These are phyloP conservation scores for Leucocoprinus birnbaumii DNA, from an alignment of 768 basidiomycete genomes.

Conservation along the genomic window DNA sequence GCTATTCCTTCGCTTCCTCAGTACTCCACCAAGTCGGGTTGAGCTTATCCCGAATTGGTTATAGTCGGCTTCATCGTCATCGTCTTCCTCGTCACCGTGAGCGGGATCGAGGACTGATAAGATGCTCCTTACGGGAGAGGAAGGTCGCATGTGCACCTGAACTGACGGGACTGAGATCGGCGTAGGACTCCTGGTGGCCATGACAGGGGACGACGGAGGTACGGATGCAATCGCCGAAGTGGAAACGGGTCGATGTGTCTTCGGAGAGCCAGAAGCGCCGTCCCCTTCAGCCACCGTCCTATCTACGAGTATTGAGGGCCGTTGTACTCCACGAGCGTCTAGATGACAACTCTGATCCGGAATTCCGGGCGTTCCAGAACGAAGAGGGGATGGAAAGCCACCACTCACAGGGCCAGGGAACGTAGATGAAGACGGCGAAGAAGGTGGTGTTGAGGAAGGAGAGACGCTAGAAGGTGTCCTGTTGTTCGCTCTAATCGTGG, in stretches of 20 bases:
- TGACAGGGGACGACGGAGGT: not conserved
- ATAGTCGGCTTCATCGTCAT: not conserved
- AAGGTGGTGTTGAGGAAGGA: conserved; percentile 12
- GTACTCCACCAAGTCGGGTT: not conserved
- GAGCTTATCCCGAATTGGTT: conserved; percentile 4
- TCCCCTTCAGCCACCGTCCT: not conserved
- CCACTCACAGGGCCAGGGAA: not conserved
- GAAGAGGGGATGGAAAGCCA: conserved; percentile 1
- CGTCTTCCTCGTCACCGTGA: conserved; percentile 1
- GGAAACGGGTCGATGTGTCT: not conserved
- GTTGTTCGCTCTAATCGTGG: conserved; percentile 11
- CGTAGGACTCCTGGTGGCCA: not conserved
- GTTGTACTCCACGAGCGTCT: not conserved
- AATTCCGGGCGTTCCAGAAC: not conserved
- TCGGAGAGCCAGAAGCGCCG: not conserved
- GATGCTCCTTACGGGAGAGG: conserved; percentile 1
- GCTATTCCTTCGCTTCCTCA: conserved; percentile 1
- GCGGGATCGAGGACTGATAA: conserved; percentile 6
- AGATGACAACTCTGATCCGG: not conserved
- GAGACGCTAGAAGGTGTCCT: conserved; percentile 1
- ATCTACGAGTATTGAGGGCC: not conserved
- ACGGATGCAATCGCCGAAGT: not conserved
- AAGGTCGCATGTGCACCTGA: not conserved
- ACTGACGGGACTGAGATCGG: not conserved
- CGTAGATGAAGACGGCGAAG: conserved; percentile 1